Percentiles rank a stretch among this genome's conserved stretches.
These are phyloP conservation scores for Aspergillus pseudoglaucus DNA, from an alignment of 2,329 filamentous ascomycete species.

Conservation along the genomic window DNA sequence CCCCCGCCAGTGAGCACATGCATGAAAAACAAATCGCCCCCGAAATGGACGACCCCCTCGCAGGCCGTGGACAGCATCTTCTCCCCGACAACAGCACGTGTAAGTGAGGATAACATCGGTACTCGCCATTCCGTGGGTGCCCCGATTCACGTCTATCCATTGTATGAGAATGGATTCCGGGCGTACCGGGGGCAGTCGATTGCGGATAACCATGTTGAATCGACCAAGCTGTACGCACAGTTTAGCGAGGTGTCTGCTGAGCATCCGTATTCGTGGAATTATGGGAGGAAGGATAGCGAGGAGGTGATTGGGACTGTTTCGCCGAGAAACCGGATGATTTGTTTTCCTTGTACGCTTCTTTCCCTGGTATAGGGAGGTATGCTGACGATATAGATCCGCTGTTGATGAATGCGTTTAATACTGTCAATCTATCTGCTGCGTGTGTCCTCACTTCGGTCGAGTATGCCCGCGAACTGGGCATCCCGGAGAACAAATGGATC, in stretches of 20 bases:
- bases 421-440: conserved; percentile 57
- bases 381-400: conserved; percentile 48
- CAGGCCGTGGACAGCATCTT: conserved; percentile 45
- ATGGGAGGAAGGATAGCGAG: conserved; percentile 44
- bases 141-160: conserved; percentile 61
- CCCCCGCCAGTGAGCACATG: conserved; percentile 45
- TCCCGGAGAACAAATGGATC: conserved; percentile 54
- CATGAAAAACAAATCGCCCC: conserved; percentile 48
- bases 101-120: conserved; percentile 45
- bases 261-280: conserved; percentile 54
- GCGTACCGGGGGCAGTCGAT: conserved; percentile 51
- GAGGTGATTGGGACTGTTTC: conserved; percentile 49
- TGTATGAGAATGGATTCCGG: conserved; percentile 60
- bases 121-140: conserved; percentile 53
- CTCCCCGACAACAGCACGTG: conserved; percentile 44
- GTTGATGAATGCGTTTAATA: conserved; percentile 67
- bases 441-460: conserved; percentile 54
- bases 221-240: conserved; percentile 52
- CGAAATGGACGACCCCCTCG: conserved; percentile 51
- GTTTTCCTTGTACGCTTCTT: conserved; percentile 52
- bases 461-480: conserved; percentile 48
- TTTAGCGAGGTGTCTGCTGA: conserved; percentile 53
- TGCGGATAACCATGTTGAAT: conserved; percentile 53
- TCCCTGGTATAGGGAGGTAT: background rate
- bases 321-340: conserved; percentile 60